phyloP scores from a whole-genome alignment of 129 eudicot species.

The Oenanthe sinensis region DNA sequence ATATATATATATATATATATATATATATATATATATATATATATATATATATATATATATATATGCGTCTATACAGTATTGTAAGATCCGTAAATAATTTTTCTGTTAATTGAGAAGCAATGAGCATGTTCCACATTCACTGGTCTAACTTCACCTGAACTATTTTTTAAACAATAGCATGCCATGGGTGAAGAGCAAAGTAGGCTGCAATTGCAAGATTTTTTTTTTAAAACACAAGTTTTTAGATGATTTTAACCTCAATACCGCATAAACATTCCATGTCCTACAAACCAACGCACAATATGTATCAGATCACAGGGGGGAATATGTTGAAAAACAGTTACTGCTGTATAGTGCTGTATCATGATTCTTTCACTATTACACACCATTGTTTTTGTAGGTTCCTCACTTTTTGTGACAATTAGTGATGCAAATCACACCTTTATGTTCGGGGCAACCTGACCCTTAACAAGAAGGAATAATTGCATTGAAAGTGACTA shows the following conservation, averaged over 20 bases:
- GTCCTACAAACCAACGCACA: not conserved
- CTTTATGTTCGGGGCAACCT: not conserved
- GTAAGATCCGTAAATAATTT: not conserved
- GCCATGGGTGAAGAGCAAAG: not conserved
- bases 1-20: too few relatives aligned
- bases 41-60: too few relatives aligned
- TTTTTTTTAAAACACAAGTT: not conserved
- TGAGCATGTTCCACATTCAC: not conserved
- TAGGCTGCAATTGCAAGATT: not conserved
- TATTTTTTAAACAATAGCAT: not conserved
- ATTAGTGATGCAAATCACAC: not conserved
- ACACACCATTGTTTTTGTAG: not conserved
- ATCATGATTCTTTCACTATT: not conserved
- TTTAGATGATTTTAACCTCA: not conserved
- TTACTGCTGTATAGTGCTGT: not conserved
- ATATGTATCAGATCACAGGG: not conserved
- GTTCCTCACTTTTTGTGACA: not conserved
- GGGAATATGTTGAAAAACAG: not conserved
- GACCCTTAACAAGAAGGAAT: too few relatives aligned
- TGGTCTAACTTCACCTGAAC: not conserved
- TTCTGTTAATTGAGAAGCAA: not conserved
- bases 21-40: too few relatives aligned
- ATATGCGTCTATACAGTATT: not conserved
- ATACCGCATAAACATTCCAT: not conserved
- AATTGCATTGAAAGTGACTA: not conserved